Conservation (phyloP, 768 basidiomycete species). For the Dentipellis sp. region DNA sequence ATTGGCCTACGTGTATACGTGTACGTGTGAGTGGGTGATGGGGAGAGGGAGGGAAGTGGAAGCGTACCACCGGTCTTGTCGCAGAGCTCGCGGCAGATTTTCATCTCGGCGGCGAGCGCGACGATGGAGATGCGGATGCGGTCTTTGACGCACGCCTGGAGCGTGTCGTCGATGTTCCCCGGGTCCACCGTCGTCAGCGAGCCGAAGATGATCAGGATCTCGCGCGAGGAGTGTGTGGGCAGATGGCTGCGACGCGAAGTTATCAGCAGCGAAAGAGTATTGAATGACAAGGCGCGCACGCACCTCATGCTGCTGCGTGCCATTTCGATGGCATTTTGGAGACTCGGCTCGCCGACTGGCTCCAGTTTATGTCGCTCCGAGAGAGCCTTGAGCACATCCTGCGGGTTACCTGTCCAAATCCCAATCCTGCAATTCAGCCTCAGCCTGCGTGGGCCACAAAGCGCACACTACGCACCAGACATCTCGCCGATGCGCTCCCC, state of each 20-base stretch:
- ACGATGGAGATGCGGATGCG: slow-evolving; percentile 90
- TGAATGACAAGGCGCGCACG: not conserved
- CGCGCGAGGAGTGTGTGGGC: slow-evolving; percentile 94
- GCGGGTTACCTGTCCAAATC: slow-evolving; percentile 72
- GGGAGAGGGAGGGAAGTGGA: not conserved
- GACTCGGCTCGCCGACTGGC: slow-evolving; percentile 85
- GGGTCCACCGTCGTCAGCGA: slow-evolving; percentile 96
- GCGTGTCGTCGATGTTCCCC: slow-evolving; percentile 89
- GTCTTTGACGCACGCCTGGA: slow-evolving; percentile 75
- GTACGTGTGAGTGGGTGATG: not conserved
- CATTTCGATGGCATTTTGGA: slow-evolving; percentile 98
- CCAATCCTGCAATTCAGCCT: too few relatives aligned
- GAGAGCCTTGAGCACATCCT: slow-evolving; percentile 85
- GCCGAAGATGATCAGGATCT: slow-evolving; percentile 90
- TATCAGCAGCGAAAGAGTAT: too few relatives aligned
- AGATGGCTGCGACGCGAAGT: slow-evolving; percentile 60
- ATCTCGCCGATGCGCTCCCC: slow-evolving; percentile 89
- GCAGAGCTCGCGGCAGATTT: slow-evolving; percentile 87
- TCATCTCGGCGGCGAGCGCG: slow-evolving; percentile 95
- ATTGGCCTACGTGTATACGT: slow-evolving; percentile 46
- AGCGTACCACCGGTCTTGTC: slow-evolving; percentile 83
- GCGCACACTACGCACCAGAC: slow-evolving; percentile 55
- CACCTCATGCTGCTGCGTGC: slow-evolving; percentile 90
- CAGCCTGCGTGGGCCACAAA: too few relatives aligned
- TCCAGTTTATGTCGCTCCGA: slow-evolving; percentile 83